Percentiles rank a stretch among this genome's conserved stretches.
Evolutionary conservation across 1,284 basidiomycete species (phyloP).

Genomic region (Vanrija humicola): DNA sequence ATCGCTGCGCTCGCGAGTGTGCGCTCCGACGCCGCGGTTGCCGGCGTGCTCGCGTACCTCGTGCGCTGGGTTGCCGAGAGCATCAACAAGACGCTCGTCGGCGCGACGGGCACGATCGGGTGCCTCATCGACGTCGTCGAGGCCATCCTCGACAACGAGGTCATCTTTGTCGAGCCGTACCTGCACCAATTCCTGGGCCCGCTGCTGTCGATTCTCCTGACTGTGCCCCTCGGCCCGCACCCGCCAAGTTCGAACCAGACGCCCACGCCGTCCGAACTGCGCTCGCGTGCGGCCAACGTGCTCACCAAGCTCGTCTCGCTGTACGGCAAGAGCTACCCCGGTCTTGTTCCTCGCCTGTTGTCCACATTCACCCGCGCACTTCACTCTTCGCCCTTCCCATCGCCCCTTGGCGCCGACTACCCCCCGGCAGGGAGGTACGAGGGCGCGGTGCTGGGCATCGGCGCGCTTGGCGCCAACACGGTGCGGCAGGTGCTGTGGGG

Average conservation of each 20-base stretch:
- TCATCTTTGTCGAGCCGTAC: slow-evolving; percentile 96
- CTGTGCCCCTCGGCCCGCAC: slow-evolving; percentile 63
- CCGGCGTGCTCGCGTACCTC: slow-evolving; percentile 90
- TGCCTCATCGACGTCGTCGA: slow-evolving; percentile 76
- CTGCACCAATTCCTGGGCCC: slow-evolving; percentile 94
- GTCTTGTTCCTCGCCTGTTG: slow-evolving; percentile 61
- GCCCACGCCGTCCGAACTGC: slow-evolving; percentile 54
- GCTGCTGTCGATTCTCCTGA: slow-evolving; percentile 82
- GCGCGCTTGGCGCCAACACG: slow-evolving; percentile 76
- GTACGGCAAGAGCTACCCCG: slow-evolving; percentile 53
- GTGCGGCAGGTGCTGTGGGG: slow-evolving; percentile 65
- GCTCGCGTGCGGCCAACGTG: slow-evolving; percentile 72
- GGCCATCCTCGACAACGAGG: slow-evolving; percentile 75
- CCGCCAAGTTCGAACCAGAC: slow-evolving; percentile 29
- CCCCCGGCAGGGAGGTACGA: slow-evolving; percentile 64
- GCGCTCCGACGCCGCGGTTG: slow-evolving; percentile 83
- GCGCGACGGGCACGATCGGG: slow-evolving; percentile 64
- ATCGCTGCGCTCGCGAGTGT: slow-evolving; percentile 86
- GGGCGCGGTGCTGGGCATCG: slow-evolving; percentile 77
- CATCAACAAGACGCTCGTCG: slow-evolving; percentile 56
- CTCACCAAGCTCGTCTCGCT: slow-evolving; percentile 64
- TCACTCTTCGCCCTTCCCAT: slow-evolving; percentile 38
- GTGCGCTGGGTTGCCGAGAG: slow-evolving; percentile 92
- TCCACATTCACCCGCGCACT: slow-evolving; percentile 87
- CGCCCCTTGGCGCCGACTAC: slow-evolving; percentile 34